Evolutionary conservation across 2,329 filamentous ascomycete species (phyloP), one percentile per base, ranked within the genome.

Genomic region (Lachnellula subtilissima): DNA sequence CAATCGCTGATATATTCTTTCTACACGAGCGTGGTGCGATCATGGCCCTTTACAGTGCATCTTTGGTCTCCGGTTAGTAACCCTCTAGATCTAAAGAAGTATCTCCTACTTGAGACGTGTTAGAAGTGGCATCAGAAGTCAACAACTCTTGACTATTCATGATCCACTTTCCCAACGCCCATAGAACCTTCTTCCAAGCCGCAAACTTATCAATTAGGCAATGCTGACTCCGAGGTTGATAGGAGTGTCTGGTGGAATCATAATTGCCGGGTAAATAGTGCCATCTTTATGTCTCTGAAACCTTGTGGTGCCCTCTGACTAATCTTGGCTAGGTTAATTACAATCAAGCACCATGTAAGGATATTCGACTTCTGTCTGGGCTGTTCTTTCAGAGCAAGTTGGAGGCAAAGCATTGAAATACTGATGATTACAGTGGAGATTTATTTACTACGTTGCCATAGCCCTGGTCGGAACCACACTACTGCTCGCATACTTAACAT

Each of bases 21-120:
- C 71, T 85, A 7, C 79, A 83, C 60, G 80, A 84, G 52, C 74
- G 82, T 54, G 82, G 82, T 8, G 78, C 76, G 56, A 82, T 65
- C 28, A 66, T 65, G 61, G 62, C 42, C 9, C 15, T 22, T 5
- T 45, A 45, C 17, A 45, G 42, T 45, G 42, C 42, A 17, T 5
- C 42, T 17, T 45, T 45, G 42, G 42, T 45, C 19, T 45, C 42
- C 5, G 58, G 61, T 63, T 51, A 57, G 57, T 57, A 35, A 48
- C 43, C 28, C 32, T 57, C 23, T 28, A 25, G 1, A 6, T 57
- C 23, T 28, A 25, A 25, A 6, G 25, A 25, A 25, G 25, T 25
- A 25, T 5, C 6, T 25, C 25, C 23, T 35, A 32, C 7, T 23
- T 42, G 28, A 45, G 15, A n/a, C 8, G 25, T 5, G 3, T 25